phyloP scores from a whole-genome alignment of 139 green algal species.

The Closterium sp. region DNA sequence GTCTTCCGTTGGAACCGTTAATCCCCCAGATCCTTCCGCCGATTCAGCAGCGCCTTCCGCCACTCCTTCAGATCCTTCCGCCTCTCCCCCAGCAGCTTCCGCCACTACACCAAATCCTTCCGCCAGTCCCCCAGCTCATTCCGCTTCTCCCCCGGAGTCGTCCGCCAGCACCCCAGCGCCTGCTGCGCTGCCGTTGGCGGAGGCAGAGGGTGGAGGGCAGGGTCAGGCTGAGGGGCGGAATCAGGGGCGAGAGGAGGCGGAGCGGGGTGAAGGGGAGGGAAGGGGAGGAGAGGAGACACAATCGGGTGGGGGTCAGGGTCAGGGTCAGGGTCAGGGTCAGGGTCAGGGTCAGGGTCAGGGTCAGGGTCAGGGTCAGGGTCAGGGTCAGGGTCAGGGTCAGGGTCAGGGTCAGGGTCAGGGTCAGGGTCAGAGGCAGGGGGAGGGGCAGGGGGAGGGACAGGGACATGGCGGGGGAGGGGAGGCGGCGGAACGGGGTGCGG shows the following conservation, averaged over 20 bases:
- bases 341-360: too few relatives aligned
- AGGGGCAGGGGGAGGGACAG: background rate
- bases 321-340: too few relatives aligned
- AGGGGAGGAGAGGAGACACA: background rate
- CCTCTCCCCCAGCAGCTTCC: background rate
- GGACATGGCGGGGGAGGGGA: too few relatives aligned
- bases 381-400: too few relatives aligned
- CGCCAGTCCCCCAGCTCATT: background rate
- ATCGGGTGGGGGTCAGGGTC: background rate
- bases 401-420: too few relatives aligned
- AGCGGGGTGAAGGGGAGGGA: background rate
- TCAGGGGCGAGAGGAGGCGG: background rate
- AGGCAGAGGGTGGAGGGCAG: background rate
- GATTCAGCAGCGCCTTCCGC: background rate
- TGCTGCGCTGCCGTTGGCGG: background rate
- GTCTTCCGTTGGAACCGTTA: too few relatives aligned
- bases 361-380: too few relatives aligned
- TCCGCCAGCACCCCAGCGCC: background rate
- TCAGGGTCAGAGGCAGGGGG: too few relatives aligned
- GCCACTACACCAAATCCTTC: background rate
- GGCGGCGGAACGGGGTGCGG: too few relatives aligned
- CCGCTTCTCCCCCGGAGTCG: background rate
- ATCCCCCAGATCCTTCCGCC: background rate
- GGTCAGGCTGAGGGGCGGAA: background rate
- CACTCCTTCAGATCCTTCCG: background rate